Conservation (phyloP, 129 eudicot genomes). For the Centrapalus pauciflorus region DNA sequence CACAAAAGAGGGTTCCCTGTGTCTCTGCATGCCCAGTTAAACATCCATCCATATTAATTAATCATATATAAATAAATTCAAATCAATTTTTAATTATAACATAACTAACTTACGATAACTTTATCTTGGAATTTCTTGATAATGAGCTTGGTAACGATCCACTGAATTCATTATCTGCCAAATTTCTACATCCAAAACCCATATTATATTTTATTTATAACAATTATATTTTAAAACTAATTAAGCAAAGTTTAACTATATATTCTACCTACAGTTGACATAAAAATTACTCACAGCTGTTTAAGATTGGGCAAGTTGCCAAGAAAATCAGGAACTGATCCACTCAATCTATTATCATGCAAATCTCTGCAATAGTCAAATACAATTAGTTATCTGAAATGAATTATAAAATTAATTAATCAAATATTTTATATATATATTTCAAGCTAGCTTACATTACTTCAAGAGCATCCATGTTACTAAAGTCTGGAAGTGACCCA, state of each 20-base stretch:
- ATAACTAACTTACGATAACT: constrained; percentile 34
- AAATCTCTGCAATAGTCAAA: constrained; percentile 41
- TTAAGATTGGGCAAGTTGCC: constrained; percentile 54
- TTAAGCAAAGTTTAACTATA: background rate
- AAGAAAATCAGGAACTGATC: constrained; percentile 52
- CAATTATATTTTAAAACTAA: background rate
- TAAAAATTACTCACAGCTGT: constrained; percentile 45
- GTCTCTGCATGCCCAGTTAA: too few relatives aligned
- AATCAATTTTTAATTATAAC: background rate
- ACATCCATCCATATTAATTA: too few relatives aligned
- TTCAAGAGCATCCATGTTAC: constrained; percentile 61
- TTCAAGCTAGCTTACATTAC: constrained; percentile 36
- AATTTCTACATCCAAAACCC: constrained; percentile 32
- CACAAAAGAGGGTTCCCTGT: constrained; percentile 53
- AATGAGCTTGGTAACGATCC: constrained; percentile 58
- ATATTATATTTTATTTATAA: too few relatives aligned
- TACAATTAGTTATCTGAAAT: background rate
- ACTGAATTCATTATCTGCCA: constrained; percentile 50
- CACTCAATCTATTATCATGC: constrained; percentile 53
- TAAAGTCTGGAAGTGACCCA: constrained; percentile 63
- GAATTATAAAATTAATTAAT: background rate
- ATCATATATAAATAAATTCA: too few relatives aligned
- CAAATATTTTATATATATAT: background rate
- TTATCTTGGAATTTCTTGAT: constrained; percentile 35
- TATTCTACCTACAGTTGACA: background rate